Percentiles rank a stretch among this genome's conserved stretches.
These are phyloP conservation scores for Trichophyton rubrum DNA, from an alignment of 2,329 filamentous ascomycete genomes.

Conservation along the genomic window DNA sequence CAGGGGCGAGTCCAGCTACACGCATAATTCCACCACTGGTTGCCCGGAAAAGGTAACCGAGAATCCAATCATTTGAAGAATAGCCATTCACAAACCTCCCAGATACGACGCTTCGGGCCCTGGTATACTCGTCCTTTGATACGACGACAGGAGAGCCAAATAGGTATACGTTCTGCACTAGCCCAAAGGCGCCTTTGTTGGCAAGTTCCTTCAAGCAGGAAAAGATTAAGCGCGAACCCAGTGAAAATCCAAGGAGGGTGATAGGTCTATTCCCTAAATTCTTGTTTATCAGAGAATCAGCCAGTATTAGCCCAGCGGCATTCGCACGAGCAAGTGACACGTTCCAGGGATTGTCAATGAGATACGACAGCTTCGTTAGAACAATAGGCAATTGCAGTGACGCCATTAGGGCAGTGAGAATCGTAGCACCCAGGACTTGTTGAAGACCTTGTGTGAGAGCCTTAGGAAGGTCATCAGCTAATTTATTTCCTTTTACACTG, in stretches of 20 bases:
- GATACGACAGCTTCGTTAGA: constrained; percentile 81
- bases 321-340: constrained; percentile 89
- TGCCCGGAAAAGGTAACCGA: constrained; percentile 87
- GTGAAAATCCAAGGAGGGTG: constrained; percentile 86
- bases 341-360: constrained; percentile 97
- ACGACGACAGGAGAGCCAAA: constrained; percentile 88
- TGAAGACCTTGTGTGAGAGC: constrained; percentile 92
- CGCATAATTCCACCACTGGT: constrained; percentile 85
- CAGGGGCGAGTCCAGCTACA: constrained; percentile 67
- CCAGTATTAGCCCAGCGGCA: constrained; percentile 77
- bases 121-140: constrained; percentile 78
- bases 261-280: constrained; percentile 84
- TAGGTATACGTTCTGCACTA: constrained; percentile 89
- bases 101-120: constrained; percentile 67
- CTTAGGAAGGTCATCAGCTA: constrained; percentile 32
- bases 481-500: no score
- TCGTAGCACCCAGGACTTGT: constrained; percentile 82
- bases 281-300: constrained; percentile 82
- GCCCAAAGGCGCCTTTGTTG: constrained; percentile 66
- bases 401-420: constrained; percentile 80
- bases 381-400: constrained; percentile 85
- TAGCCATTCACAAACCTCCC: constrained; percentile 95
- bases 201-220: constrained; percentile 79
- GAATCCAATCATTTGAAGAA: constrained; percentile 90
- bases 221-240: constrained; percentile 85